Percentiles rank a stretch among this genome's conserved stretches.
Evolutionary conservation across 257 asterid species (phyloP).

Genomic region (Linderniella brevidens): DNA sequence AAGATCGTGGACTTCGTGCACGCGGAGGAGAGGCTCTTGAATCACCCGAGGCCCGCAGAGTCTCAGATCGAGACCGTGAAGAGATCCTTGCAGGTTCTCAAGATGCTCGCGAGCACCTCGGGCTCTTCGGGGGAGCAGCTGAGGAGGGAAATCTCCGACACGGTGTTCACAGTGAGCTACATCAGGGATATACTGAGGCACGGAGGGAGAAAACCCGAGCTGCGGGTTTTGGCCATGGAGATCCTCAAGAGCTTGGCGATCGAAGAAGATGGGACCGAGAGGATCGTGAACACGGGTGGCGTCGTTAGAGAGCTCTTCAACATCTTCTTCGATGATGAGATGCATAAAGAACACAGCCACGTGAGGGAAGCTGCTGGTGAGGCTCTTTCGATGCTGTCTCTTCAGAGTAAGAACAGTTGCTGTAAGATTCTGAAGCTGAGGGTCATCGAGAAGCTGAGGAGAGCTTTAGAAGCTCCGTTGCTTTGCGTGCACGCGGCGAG

Average conservation of each 20-base stretch:
- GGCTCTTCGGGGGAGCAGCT: conserved; percentile 64
- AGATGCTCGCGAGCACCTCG: conserved; percentile 60
- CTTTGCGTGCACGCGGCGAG: conserved; percentile 57
- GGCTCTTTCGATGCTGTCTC: conserved; percentile 64
- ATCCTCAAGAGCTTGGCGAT: conserved; percentile 49
- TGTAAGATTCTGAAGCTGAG: conserved; percentile 29
- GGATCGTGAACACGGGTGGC: conserved; percentile 74
- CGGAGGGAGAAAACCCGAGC: conserved; percentile 48
- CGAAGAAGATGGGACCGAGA: conserved; percentile 80
- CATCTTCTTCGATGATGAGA: conserved; percentile 39
- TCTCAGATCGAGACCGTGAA: conserved; percentile 62
- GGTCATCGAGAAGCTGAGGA: conserved; percentile 23
- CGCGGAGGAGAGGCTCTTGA: conserved; percentile 50
- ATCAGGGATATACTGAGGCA: conserved; percentile 49
- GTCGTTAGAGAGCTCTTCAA: conserved; percentile 43
- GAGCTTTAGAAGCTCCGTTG: conserved; percentile 38
- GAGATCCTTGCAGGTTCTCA: conserved; percentile 63
- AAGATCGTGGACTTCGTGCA: conserved; percentile 65
- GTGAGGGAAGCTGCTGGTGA: conserved; percentile 71
- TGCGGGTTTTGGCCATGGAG: conserved; percentile 67
- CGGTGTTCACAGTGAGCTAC: conserved; percentile 63
- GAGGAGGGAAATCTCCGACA: conserved; percentile 73
- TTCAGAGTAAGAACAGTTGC: conserved; percentile 47
- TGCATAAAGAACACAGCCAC: conserved; percentile 14
- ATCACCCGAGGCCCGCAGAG: conserved; percentile 26